These are phyloP conservation scores for Talaromyces sp. DNA, from an alignment of 2,329 filamentous ascomycete genomes.

Conservation along the genomic window DNA sequence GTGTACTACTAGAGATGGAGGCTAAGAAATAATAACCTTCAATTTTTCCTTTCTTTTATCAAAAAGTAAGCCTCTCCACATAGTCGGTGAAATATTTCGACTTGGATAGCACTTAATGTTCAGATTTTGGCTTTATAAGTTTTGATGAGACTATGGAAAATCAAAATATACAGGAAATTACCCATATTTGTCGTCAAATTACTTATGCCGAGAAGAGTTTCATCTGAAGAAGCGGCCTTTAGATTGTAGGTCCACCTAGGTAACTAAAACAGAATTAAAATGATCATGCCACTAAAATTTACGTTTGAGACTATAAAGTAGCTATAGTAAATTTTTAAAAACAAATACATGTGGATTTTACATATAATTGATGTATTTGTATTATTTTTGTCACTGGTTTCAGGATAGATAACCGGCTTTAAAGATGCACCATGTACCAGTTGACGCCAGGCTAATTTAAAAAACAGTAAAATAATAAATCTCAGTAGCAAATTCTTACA, in stretches of 20 bases:
- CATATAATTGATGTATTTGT: too few relatives aligned
- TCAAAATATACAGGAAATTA: background rate
- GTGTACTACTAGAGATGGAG: background rate
- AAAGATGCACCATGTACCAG: too few relatives aligned
- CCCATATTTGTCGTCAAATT: background rate
- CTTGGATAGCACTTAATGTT: background rate
- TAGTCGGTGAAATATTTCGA: background rate
- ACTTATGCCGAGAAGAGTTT: background rate
- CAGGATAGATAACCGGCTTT: too few relatives aligned
- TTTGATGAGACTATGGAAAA: background rate
- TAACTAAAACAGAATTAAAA: too few relatives aligned
- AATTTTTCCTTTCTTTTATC: background rate
- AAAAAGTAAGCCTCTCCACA: background rate
- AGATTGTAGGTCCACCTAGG: background rate
- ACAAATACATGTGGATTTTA: too few relatives aligned
- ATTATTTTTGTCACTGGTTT: too few relatives aligned
- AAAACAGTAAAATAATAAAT: background rate
- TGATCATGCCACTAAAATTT: too few relatives aligned
- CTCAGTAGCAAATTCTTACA: accelerated
- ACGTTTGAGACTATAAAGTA: too few relatives aligned
- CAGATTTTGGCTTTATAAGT: background rate
- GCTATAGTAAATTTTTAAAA: too few relatives aligned
- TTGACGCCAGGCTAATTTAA: too few relatives aligned
- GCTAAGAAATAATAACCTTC: background rate
- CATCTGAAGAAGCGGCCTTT: background rate